Evolutionary conservation across 192 early-diverging fungal species (phyloP).

Genomic region (Spinellus fusiger): DNA sequence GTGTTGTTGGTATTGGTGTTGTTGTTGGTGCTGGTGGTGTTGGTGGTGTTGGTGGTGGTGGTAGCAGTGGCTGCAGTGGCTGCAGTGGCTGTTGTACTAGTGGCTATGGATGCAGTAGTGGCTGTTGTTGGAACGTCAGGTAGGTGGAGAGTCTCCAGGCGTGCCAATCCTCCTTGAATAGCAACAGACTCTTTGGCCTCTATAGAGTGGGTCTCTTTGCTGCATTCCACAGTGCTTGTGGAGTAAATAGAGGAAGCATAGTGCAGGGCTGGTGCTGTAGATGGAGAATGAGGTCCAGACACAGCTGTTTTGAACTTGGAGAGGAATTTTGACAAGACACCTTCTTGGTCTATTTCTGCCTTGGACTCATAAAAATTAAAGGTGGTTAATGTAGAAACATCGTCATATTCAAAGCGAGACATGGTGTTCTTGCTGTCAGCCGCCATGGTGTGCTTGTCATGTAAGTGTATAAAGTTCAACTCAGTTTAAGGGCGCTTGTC

Average conservation of each 20-base stretch:
- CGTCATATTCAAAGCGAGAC: slow-evolving; percentile 38
- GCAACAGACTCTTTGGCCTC: too few relatives aligned
- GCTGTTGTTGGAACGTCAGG: background rate
- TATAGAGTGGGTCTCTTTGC: too few relatives aligned
- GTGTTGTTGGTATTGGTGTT: background rate
- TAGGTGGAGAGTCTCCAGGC: background rate
- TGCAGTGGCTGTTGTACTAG: background rate
- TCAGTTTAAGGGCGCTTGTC: background rate
- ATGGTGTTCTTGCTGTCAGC: slow-evolving; percentile 1
- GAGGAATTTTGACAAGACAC: slow-evolving; percentile 49
- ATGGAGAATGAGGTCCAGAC: slow-evolving; percentile 5
- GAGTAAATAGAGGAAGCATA: too few relatives aligned
- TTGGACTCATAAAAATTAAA: slow-evolving; percentile 26
- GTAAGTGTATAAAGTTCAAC: background rate
- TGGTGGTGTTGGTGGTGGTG: too few relatives aligned
- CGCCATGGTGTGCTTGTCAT: background rate
- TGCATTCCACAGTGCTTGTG: too few relatives aligned
- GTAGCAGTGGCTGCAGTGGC: background rate
- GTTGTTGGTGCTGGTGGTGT: background rate
- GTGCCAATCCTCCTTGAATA: too few relatives aligned
- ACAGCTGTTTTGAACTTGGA: slow-evolving; percentile 44
- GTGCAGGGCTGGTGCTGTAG: too few relatives aligned
- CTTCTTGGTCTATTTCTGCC: slow-evolving; percentile 35
- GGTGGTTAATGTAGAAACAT: slow-evolving; percentile 28
- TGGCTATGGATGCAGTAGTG: background rate